A percentile compares a stretch with the other conserved stretches of the same genome.
Evolutionary conservation across 1,139 yeast genomes (phyloP).

Genomic region (Spencermartinsiella ligniputridi): DNA sequence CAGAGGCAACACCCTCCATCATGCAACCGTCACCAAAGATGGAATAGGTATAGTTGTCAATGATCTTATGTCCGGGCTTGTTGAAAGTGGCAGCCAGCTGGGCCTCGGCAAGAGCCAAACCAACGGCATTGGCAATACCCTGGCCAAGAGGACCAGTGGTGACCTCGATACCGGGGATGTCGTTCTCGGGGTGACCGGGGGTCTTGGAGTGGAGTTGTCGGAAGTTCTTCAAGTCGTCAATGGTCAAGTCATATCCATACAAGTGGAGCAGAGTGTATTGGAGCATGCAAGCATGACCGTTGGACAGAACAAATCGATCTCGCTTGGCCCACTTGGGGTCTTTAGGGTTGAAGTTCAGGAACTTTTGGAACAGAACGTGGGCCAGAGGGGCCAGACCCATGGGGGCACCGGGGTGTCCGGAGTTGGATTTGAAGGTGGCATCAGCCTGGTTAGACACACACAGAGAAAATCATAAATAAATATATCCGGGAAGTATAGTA

Average conservation of each 20-base stretch:
- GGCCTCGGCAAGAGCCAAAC: conserved; percentile 92
- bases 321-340: conserved; percentile 91
- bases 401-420: conserved; percentile 99
- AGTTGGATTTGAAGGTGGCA: conserved; percentile 81
- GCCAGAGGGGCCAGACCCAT: conserved; percentile 94
- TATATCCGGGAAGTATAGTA: no score
- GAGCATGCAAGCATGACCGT: conserved; percentile 96
- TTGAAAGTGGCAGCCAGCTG: conserved; percentile 92
- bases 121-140: conserved; percentile 96
- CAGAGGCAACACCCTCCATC: conserved; percentile 97
- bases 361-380: conserved; percentile 65
- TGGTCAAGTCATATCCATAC: conserved; percentile 73
- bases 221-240: conserved; percentile 86
- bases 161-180: conserved; percentile 85
- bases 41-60: conserved; percentile 72
- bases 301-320: conserved; percentile 91
- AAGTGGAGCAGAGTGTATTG: conserved; percentile 82
- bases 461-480: no score
- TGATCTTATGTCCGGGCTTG: conserved; percentile 66
- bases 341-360: conserved; percentile 81
- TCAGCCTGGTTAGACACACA: conserved; percentile 51
- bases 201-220: conserved; percentile 89
- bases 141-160: conserved; percentile 99
- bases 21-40: conserved; percentile 98
- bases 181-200: conserved; percentile 96